Conservation (phyloP, 106 monocot genomes). For the Xerophyta viscosa region DNA sequence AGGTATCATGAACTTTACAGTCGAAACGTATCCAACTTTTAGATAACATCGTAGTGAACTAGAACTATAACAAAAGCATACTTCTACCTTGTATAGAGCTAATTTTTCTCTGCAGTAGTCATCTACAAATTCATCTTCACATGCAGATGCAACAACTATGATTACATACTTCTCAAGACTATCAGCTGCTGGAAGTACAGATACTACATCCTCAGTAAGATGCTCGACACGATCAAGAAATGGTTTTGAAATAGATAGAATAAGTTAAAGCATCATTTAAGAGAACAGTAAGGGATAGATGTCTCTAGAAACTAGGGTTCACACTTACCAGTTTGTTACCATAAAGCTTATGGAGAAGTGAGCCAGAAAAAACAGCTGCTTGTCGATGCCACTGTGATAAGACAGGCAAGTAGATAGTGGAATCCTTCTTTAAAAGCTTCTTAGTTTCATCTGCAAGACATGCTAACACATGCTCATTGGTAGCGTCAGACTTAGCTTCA, state of each 20-base stretch:
- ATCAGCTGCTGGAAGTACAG: conserved; percentile 85
- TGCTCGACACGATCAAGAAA: conserved; percentile 92
- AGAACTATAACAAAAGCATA: too few relatives aligned
- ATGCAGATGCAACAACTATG: conserved; percentile 59
- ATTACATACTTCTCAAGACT: conserved; percentile 80
- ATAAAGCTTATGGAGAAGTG: conserved; percentile 85
- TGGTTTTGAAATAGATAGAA: conserved; percentile 57
- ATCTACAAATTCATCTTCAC: conserved; percentile 66
- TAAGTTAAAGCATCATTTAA: conserved; percentile 4
- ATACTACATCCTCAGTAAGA: conserved; percentile 89
- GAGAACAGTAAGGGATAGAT: background rate
- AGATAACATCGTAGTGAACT: too few relatives aligned
- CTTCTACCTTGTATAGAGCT: conserved; percentile 53
- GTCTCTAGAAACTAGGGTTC: background rate
- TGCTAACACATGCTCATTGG: conserved; percentile 68
- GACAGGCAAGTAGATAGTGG: conserved; percentile 59
- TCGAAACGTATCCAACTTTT: too few relatives aligned
- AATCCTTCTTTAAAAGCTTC: conserved; percentile 80
- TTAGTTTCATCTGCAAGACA: conserved; percentile 80
- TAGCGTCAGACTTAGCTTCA: conserved; percentile 55
- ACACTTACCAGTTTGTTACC: conserved; percentile 75
- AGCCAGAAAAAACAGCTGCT: conserved; percentile 74
- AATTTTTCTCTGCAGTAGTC: conserved; percentile 59
- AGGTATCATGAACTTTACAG: too few relatives aligned
- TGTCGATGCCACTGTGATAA: conserved; percentile 62